phyloP scores from a whole-genome alignment of 345 rosid genomes.

The Rhizophora apiculata region DNA sequence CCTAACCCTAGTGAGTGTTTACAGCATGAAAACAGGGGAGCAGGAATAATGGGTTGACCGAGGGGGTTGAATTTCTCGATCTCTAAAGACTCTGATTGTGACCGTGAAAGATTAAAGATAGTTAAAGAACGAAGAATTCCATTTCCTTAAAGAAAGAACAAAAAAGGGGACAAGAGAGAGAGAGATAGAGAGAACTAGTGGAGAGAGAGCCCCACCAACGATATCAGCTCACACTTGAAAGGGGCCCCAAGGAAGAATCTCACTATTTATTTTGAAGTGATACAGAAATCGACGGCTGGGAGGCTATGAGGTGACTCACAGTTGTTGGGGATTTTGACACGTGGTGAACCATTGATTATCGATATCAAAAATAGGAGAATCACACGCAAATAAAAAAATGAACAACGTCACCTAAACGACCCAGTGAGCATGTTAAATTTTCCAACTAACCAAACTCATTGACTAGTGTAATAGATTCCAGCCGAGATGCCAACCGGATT shows the following conservation, averaged over 20 bases:
- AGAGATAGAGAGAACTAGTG: background rate
- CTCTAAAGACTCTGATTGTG: too few species aligned
- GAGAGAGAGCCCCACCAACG: conserved; percentile 29
- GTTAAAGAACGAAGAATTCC: background rate
- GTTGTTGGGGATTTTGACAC: background rate
- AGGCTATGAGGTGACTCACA: background rate
- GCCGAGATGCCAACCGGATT: too few species aligned
- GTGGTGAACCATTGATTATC: background rate
- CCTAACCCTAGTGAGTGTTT: background rate
- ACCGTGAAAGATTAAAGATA: background rate
- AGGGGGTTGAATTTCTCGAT: too few species aligned
- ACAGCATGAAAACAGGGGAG: background rate
- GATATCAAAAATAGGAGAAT: too few species aligned
- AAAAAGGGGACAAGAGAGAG: background rate
- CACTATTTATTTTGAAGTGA: conserved; percentile 16
- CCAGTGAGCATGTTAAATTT: too few species aligned
- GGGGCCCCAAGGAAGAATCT: conserved; percentile 16
- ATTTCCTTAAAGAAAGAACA: background rate
- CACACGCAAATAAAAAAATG: too few species aligned
- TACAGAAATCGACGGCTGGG: conserved; percentile 26
- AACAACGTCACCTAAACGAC: too few species aligned
- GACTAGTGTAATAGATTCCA: too few species aligned
- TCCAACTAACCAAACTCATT: too few species aligned
- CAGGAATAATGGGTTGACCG: background rate
- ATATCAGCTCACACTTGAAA: conserved; percentile 18